These are phyloP conservation scores for Ulota crispa DNA, from an alignment of 225 moss, liverwort and hornwort genomes.

Conservation along the genomic window DNA sequence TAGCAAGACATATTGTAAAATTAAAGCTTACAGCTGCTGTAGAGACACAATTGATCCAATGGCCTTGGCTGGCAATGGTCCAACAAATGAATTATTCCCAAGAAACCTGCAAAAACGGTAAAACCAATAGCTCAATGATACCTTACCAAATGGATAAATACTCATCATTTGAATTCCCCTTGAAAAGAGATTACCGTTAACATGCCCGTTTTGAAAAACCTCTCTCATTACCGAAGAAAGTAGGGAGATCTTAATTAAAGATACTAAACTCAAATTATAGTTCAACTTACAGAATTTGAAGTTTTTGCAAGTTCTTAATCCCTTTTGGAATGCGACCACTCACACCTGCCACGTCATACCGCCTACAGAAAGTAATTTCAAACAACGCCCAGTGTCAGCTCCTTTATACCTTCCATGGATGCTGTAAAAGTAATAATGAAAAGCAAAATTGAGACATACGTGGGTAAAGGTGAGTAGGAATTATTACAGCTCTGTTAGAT, in stretches of 20 bases:
- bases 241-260: neutral
- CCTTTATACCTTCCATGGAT: neutral
- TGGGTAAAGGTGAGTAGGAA: neutral
- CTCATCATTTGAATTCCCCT: too few species aligned
- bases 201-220: too few species aligned
- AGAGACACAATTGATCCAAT: constrained; percentile 45
- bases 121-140: neutral
- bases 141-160: neutral
- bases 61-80: constrained; percentile 52
- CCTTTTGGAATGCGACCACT: constrained; percentile 38
- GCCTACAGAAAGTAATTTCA: constrained; percentile 18
- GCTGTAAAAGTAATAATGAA: neutral
- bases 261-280: neutral
- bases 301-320: constrained; percentile 40
- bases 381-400: neutral
- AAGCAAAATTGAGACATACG: neutral
- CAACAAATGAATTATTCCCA: constrained; percentile 54
- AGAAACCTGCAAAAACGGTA: constrained; percentile 33
- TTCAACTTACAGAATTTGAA: constrained; percentile 37
- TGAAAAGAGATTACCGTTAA: too few species aligned
- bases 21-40: constrained; percentile 41
- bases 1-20: neutral
- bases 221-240: too few species aligned
- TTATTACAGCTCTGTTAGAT: constrained; percentile 48
- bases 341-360: constrained; percentile 51